A percentile compares a stretch with the other conserved stretches of the same genome.
These are phyloP conservation scores for Rhizopogon sp. DNA, from an alignment of 768 basidiomycete species.

Conservation along the genomic window DNA sequence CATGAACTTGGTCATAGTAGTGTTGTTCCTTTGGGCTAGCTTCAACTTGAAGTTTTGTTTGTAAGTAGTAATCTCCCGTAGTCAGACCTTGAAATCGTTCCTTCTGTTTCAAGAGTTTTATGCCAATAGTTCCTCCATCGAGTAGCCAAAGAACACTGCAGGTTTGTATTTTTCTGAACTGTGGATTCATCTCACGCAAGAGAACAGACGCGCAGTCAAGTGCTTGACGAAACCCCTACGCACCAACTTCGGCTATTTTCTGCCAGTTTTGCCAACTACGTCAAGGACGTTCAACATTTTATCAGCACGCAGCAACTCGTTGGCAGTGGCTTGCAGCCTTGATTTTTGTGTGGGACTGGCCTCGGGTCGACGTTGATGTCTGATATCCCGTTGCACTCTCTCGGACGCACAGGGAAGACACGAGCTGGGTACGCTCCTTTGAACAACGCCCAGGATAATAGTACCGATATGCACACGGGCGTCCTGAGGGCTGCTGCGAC, in stretches of 20 bases:
- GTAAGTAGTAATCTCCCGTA: no score
- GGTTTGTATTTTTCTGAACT: background rate
- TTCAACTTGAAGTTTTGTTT: no score
- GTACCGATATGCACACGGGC: constrained; percentile 24
- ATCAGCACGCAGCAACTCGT: background rate
- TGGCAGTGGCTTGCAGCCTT: background rate
- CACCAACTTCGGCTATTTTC: background rate
- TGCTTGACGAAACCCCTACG: no score
- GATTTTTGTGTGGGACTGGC: background rate
- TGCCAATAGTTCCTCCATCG: no score
- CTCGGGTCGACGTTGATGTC: constrained; percentile 40
- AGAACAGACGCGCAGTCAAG: background rate
- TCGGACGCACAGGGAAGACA: constrained; percentile 45
- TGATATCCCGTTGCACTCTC: constrained; percentile 65
- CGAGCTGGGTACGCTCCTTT: constrained; percentile 46
- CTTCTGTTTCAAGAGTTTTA: no score
- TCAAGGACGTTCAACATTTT: background rate
- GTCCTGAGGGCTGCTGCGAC: constrained; percentile 30
- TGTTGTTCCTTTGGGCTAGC: no score
- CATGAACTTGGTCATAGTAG: no score
- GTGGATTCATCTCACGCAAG: background rate
- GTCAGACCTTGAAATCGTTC: no score
- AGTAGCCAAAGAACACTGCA: no score
- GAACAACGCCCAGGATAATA: constrained; percentile 17
- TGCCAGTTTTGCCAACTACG: background rate